phyloP scores from a whole-genome alignment of 2,329 filamentous ascomycete genomes.

The Exophiala spinifera region DNA sequence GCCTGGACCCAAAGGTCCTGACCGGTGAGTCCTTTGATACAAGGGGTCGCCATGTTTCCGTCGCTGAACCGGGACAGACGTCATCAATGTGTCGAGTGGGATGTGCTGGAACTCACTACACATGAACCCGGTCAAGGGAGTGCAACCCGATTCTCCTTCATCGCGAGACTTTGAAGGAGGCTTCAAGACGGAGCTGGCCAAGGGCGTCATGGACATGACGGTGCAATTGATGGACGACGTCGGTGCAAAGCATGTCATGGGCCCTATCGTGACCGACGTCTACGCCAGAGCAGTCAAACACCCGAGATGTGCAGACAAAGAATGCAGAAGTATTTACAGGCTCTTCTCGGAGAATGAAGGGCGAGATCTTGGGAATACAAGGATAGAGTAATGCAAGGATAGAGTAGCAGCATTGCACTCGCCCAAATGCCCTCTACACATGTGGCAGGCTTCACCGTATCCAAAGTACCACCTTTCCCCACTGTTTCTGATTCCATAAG shows the following conservation, averaged over 20 bases:
- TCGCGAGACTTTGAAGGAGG: constrained; percentile 38
- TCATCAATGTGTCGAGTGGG: constrained; percentile 27
- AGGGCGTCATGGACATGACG: constrained; percentile 56
- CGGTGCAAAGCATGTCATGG: constrained; percentile 50
- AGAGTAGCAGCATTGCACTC: no score
- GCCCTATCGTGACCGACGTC: constrained; percentile 48
- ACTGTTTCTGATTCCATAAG: constrained; percentile 52
- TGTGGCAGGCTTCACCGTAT: neutral
- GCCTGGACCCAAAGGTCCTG: constrained; percentile 30
- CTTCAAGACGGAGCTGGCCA: constrained; percentile 58
- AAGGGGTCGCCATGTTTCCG: neutral
- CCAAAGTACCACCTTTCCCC: constrained; percentile 53
- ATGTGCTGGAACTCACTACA: constrained; percentile 31
- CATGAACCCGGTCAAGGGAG: constrained; percentile 34
- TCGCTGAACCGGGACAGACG: constrained; percentile 39
- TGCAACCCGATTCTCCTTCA: constrained; percentile 41
- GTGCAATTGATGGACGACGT: constrained; percentile 53
- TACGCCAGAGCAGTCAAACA: constrained; percentile 53
- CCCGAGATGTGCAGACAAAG: constrained; percentile 50
- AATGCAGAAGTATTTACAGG: constrained; percentile 55
- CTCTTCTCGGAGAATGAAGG: constrained; percentile 10
- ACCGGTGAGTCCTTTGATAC: constrained; percentile 15
- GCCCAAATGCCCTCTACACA: no score
- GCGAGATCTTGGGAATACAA: neutral
- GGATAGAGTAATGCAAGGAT: neutral